Percentiles rank a stretch among this genome's conserved stretches.
phyloP scores from a whole-genome alignment of 2,329 filamentous ascomycete genomes.

The Aspergillus proliferans region DNA sequence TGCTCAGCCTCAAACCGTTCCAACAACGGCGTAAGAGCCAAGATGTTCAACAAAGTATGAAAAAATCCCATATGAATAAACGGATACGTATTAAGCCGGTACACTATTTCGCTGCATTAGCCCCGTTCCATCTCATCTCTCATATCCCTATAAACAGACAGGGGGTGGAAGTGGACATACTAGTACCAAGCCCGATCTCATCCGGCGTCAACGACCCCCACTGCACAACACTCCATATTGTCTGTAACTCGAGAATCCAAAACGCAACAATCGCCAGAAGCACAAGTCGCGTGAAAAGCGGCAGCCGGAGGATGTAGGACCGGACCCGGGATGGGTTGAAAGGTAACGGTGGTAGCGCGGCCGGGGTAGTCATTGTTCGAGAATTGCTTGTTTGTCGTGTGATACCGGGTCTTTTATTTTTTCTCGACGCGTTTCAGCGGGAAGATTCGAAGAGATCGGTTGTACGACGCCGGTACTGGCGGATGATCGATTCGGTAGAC shows the following conservation, averaged over 20 bases:
- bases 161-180: constrained; percentile 50
- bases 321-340: constrained; percentile 70
- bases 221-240: constrained; percentile 63
- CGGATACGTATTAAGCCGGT: constrained; percentile 87
- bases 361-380: constrained; percentile 38
- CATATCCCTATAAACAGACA: neutral
- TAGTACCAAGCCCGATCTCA: constrained; percentile 63
- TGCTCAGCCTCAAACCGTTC: constrained; percentile 91
- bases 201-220: constrained; percentile 76
- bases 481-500: no score
- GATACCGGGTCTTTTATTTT: neutral
- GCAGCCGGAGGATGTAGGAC: constrained; percentile 77
- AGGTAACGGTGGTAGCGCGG: constrained; percentile 47
- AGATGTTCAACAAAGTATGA: constrained; percentile 71
- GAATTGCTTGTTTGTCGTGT: neutral
- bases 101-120: constrained; percentile 54
- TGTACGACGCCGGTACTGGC: no score
- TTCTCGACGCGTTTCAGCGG: neutral
- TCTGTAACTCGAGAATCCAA: constrained; percentile 64
- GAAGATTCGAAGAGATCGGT: no score
- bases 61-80: constrained; percentile 76
- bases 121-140: neutral
- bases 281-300: constrained; percentile 73
- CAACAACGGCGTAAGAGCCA: constrained; percentile 78
- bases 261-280: constrained; percentile 60